Evolutionary conservation across 495 filamentous ascomycete genomes (phyloP), one percentile per base, ranked within the genome.

Genomic region (Oidiodendron maius): DNA sequence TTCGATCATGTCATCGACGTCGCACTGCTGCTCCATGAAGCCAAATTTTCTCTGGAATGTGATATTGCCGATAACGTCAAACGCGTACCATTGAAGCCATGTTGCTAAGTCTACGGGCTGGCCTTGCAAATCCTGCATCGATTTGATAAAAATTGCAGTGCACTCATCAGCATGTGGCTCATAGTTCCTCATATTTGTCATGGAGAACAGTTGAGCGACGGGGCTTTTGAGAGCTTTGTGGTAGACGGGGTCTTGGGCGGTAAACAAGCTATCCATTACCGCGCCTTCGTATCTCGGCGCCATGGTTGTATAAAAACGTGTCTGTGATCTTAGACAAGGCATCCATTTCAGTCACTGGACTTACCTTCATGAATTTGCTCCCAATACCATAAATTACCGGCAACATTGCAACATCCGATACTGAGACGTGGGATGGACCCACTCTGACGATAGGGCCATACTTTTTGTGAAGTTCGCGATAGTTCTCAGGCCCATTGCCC

Each of bases 81-180:
- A 72, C 3, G 68, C 63, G 35, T 62, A 68, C 44, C 61, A 72
- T 30, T 60, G 68, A 25, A 71, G 58, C 71, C 71, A 75, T n/a
- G 40, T 16, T 8, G 61, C 56, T 1, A 71, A 58, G 25, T 45
- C 34, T 13, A 34, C 37, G 4, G 40, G 4, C 16, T 38, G 35
- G 16, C n/a, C n/a, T 4, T 5, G 5, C 4, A 6, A 18, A 4
- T 38, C 65, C 8, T 40, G 36, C 18, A 81, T 55, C 10, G 71
- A 64, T 21, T 64, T 36, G 13, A 44, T 46, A 37, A 84, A 71
- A 1, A 81, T 46, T 10, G 66, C 67, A 10, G 67, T 69, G 47
- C 71, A 77, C 5, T 71, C 59, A 44, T 82, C 71, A 13, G 76
- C 77, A 39, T 71, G 76, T 3, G 63, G 58, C 56, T 82, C 79